Evolutionary conservation across 495 filamentous ascomycete species (phyloP), one percentile per base, ranked within the genome.

Genomic region (Penicillium taxi): DNA sequence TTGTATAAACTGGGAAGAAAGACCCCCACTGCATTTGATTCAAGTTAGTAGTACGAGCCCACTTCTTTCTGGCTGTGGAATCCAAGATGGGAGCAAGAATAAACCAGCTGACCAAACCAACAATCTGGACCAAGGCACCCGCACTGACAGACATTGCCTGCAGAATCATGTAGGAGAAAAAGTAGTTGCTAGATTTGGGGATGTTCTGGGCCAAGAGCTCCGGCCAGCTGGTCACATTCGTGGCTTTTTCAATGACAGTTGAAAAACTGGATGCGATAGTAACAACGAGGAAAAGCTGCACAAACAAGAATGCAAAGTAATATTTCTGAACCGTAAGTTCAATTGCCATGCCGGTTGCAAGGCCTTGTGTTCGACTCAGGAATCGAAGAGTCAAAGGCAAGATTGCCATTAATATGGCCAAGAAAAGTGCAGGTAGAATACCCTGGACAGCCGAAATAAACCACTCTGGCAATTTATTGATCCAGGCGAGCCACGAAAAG

Each of bases 91-190:
- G 81, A 8, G 79, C 75, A 15, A 89, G 59, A 27, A 96, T 58
- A 48, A 88, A 96, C 76, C 86, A 93, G 42, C 82, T 69, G 30
- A 87, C 57, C 11, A 94, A 64, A 19, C 74, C 76, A 18, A 74
- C 73, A 32, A 94, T 77, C 50, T 98, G 93, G n/a, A 94, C 69
- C 9, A 98, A 68, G 9, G 86, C 86, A 50, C 86, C 88, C 17
- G 90, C 89, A 60, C 86, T 93, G 48, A 83, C 82, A 40, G 84
- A 84, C 49, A 98, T 72, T 11, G 88, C 86, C 53, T 96, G 93
- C 13, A 98, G 77, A 55, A 96, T 79, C 79, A 98, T 87, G 68
- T 98, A 98, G 4, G 85, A 87, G 67, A 96, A 96, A 67, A 96
- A 98, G 61, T 95, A 96, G 54, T 96, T 94, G 43, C 85, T 81